These are phyloP conservation scores for Acorus calamus DNA, from an alignment of 106 monocot genomes.

Conservation along the genomic window DNA sequence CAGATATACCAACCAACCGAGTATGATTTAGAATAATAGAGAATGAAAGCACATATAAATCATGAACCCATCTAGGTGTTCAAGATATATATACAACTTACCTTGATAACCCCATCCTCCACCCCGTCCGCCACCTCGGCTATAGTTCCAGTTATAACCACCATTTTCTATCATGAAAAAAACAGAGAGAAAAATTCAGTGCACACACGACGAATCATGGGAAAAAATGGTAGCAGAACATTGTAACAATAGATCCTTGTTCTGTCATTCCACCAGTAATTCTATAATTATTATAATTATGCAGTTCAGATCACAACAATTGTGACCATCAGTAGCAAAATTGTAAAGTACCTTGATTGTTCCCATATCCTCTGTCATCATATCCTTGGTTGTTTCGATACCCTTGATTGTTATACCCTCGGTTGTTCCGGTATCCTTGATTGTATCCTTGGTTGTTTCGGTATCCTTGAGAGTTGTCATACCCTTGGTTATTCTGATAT, in stretches of 20 bases:
- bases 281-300: too few relatives aligned
- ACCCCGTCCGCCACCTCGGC: constrained; percentile 9
- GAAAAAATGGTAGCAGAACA: not conserved
- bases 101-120: constrained; percentile 13
- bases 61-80: too few relatives aligned
- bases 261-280: too few relatives aligned
- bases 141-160: constrained; percentile 8
- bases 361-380: constrained; percentile 20
- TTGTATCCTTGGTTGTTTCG: not conserved
- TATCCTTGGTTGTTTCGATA: constrained; percentile 22
- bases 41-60: too few relatives aligned
- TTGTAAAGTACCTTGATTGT: constrained; percentile 18
- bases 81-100: not conserved
- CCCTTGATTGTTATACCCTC: constrained; percentile 28
- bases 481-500: too few relatives aligned
- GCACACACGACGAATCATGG: not conserved
- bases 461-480: too few relatives aligned
- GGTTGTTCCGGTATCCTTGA: constrained; percentile 4
- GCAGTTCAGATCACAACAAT: too few relatives aligned
- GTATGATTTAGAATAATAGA: too few relatives aligned
- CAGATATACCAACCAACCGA: too few relatives aligned
- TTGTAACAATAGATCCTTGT: not conserved
- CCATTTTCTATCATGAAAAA: constrained; percentile 12
- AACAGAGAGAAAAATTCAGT: not conserved
- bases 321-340: not conserved